These are phyloP conservation scores for Podaxis mareebaensis DNA, from an alignment of 768 basidiomycete species.

Conservation along the genomic window DNA sequence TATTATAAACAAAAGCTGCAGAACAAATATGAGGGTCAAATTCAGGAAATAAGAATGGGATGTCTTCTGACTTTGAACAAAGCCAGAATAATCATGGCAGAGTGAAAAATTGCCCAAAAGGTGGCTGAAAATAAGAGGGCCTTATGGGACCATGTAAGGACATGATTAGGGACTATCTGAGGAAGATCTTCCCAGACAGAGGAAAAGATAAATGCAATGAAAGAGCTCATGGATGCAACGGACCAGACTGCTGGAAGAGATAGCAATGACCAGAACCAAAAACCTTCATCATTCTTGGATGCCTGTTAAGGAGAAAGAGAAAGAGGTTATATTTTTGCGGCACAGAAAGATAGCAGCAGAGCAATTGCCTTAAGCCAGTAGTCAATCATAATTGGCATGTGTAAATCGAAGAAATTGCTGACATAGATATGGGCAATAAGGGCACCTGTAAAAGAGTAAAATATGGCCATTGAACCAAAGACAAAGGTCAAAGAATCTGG, in stretches of 20 bases:
- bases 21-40: background rate
- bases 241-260: background rate
- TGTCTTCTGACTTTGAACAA: background rate
- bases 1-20: background rate
- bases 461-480: background rate
- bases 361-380: background rate
- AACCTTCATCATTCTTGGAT: background rate
- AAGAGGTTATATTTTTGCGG: background rate
- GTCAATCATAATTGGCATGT: background rate
- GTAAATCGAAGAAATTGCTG: background rate
- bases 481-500: background rate
- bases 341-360: background rate
- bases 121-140: background rate
- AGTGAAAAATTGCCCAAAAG: background rate
- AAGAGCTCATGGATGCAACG: background rate
- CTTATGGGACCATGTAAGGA: background rate
- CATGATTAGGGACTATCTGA: background rate
- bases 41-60: background rate
- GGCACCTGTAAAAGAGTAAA: background rate
- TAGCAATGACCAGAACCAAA: background rate
- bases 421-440: background rate
- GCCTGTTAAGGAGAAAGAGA: background rate
- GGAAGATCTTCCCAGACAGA: background rate
- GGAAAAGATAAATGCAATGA: background rate
- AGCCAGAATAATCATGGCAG: background rate